These are phyloP conservation scores for Aspergillus terreus DNA, from an alignment of 2,329 filamentous ascomycete species.

Conservation along the genomic window DNA sequence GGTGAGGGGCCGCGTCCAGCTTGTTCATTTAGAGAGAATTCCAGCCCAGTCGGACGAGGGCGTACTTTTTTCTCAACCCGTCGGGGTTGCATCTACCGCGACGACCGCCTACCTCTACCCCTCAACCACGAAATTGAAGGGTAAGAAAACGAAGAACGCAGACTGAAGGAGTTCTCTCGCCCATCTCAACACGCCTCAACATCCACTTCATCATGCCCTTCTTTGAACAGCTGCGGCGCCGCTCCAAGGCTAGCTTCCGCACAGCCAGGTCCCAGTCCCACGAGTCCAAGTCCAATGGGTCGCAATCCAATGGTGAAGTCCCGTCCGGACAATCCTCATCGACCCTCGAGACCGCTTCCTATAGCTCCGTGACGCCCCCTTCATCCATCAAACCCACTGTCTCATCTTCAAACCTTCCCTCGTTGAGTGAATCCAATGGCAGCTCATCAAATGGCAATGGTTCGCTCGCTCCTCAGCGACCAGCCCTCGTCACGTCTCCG, in stretches of 20 bases:
- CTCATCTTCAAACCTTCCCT: slow-evolving; percentile 59
- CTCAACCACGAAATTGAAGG: too few species aligned
- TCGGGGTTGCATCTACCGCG: not conserved
- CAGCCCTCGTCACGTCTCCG: slow-evolving; percentile 37
- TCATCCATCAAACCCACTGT: slow-evolving; percentile 66
- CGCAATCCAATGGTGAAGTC: slow-evolving; percentile 50
- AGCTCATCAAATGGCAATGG: slow-evolving; percentile 28
- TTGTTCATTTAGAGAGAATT: not conserved
- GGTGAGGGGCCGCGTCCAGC: not conserved
- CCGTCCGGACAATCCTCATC: slow-evolving; percentile 62
- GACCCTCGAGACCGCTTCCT: slow-evolving; percentile 54
- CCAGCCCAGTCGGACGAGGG: not conserved
- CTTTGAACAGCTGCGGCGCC: slow-evolving; percentile 71
- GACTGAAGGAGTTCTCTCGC: not conserved
- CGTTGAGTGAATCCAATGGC: slow-evolving; percentile 49
- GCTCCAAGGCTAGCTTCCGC: slow-evolving; percentile 71
- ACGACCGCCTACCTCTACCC: not conserved
- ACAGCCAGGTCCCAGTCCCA: slow-evolving; percentile 47
- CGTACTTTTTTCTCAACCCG: not conserved
- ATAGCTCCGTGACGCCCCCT: slow-evolving; percentile 70
- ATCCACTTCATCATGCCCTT: slow-evolving; percentile 50
- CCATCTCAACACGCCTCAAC: not conserved
- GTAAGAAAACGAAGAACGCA: too few species aligned
- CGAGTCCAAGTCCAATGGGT: slow-evolving; percentile 38
- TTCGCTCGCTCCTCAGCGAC: slow-evolving; percentile 46